These are phyloP conservation scores for Phytophthora europaea DNA, from an alignment of 352 stramenopile genomes.

Conservation along the genomic window DNA sequence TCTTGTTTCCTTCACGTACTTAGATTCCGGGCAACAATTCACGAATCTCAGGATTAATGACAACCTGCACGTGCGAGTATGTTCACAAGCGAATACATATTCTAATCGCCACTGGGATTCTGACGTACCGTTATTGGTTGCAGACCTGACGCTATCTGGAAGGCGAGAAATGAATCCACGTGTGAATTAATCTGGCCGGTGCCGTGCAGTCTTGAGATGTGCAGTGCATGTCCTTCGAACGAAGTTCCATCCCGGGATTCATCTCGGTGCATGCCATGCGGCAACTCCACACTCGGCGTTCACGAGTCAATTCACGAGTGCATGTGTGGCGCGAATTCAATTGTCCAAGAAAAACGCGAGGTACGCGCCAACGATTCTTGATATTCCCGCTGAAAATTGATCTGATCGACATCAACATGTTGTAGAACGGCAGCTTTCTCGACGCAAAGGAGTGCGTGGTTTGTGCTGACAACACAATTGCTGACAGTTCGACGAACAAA, in stretches of 20 bases:
- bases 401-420: conserved; percentile 9
- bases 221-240: conserved; percentile 44
- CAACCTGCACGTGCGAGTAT: conserved; percentile 60
- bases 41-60: conserved; percentile 35
- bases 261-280: conserved; percentile 64
- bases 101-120: not conserved
- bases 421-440: conserved; percentile 63
- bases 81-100: not conserved
- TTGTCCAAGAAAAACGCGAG: conserved; percentile 63
- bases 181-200: conserved; percentile 75
- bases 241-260: conserved; percentile 58
- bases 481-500: conserved; percentile 41
- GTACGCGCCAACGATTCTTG: conserved; percentile 24
- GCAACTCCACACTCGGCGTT: conserved; percentile 66
- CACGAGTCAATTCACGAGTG: conserved; percentile 52
- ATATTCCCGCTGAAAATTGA: not conserved
- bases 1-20: not conserved
- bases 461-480: conserved; percentile 56
- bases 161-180: conserved; percentile 34
- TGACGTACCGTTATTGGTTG: conserved; percentile 13
- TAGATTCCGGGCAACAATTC: conserved; percentile 48
- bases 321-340: conserved; percentile 49
- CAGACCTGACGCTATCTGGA: conserved; percentile 31
- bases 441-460: conserved; percentile 68
- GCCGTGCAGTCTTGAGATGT: conserved; percentile 62